These are phyloP conservation scores for Psidium friedrichsthalianum DNA, from an alignment of 345 rosid species.

Conservation along the genomic window DNA sequence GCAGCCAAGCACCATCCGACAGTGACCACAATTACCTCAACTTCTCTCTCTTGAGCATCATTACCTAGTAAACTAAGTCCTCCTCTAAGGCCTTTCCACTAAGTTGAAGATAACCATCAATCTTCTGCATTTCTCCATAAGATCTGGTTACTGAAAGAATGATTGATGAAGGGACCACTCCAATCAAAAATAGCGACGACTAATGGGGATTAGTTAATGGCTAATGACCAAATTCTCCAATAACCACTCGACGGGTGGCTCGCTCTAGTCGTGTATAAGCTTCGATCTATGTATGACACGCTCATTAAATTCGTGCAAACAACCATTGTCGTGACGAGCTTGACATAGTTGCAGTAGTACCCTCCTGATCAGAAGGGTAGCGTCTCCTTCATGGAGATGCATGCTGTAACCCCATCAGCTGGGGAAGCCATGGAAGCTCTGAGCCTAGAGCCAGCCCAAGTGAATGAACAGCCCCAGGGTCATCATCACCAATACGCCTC, in stretches of 20 bases:
- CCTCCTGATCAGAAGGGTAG: background rate
- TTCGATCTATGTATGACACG: background rate
- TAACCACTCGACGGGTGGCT: background rate
- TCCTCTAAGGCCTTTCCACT: background rate
- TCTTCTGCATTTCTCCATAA: background rate
- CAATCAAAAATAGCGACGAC: too few species aligned
- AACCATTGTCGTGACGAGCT: background rate
- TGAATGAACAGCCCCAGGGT: background rate
- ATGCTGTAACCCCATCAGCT: background rate
- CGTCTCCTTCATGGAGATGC: background rate
- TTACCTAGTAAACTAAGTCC: background rate
- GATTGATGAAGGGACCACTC: background rate
- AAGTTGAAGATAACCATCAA: background rate
- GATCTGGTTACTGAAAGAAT: background rate
- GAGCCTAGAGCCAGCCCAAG: constrained; percentile 2
- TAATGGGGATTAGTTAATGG: background rate
- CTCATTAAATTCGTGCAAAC: background rate
- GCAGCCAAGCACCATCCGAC: background rate
- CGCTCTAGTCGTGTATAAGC: background rate
- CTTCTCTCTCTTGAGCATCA: background rate
- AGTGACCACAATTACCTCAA: background rate
- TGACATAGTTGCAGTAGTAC: background rate
- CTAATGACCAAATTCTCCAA: background rate
- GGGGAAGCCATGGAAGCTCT: background rate
- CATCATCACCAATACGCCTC: background rate